These are phyloP conservation scores for Oryza glaberrima DNA, from an alignment of 176 grass and related monocot species.

Conservation along the genomic window DNA sequence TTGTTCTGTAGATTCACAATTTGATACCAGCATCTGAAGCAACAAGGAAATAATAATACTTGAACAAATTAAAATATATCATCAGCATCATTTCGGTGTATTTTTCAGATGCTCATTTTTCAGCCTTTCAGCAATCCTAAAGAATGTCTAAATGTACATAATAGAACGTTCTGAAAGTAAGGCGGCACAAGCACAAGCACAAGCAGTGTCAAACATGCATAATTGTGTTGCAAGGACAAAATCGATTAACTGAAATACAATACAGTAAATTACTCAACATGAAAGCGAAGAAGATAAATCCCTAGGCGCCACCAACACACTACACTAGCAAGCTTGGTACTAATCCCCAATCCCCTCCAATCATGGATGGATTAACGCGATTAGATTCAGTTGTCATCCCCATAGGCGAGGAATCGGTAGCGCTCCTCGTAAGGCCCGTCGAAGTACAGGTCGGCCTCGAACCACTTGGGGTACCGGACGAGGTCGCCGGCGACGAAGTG, in stretches of 20 bases:
- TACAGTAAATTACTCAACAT: not conserved
- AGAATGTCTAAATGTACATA: not conserved
- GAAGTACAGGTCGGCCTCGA: conserved; percentile 94
- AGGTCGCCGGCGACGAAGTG: conserved; percentile 90
- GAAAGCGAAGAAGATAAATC: too few species aligned
- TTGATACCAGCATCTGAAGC: not conserved
- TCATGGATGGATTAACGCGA: not conserved
- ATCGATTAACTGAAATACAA: not conserved
- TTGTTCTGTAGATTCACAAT: not conserved
- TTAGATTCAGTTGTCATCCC: conserved; percentile 60
- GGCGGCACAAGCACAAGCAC: not conserved
- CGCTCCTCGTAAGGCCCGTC: conserved; percentile 90
- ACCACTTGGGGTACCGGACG: conserved; percentile 85
- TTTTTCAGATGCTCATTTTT: not conserved
- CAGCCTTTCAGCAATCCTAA: not conserved
- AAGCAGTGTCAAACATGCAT: not conserved
- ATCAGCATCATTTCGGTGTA: not conserved
- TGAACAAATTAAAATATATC: not conserved
- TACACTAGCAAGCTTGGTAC: not conserved
- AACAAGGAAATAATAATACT: not conserved
- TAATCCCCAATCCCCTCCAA: not conserved
- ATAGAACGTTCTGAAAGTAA: not conserved
- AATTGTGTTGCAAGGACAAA: not conserved
- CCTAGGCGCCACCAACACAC: not conserved
- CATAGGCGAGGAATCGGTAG: conserved; percentile 83